Evolutionary conservation across 805 yeast species (phyloP), one percentile per base, ranked within the genome.

Genomic region (Starmerella floris): DNA sequence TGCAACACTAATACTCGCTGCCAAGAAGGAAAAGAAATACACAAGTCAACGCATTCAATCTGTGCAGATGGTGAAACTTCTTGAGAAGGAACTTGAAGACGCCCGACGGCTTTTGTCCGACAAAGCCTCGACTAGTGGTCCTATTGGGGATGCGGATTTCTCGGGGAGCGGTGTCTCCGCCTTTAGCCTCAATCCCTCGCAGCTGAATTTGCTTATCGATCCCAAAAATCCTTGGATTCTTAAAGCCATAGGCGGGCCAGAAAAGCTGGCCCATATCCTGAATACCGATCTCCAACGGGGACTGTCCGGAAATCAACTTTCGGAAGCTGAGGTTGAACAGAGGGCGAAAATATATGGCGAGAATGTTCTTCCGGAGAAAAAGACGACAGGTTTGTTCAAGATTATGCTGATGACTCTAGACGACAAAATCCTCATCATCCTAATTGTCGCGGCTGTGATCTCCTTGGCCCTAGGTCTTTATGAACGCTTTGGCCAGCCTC

Each of bases 401-500:
- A 67, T 91, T 32, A 77, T 91, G 51, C 75, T 72, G 66, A 83
- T 81, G 53, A 95, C 96, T 3, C 64, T 91, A 64, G 77, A 87
- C 45, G 99, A 91, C 61, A 83, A 85, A 61, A 93, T 91, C 19
- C 69, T 93, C 60, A 78, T 91, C 42, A 65, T 93, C 51, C 69
- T 91, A 53, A 67, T 83, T 2, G 69, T 82, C 2, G 96, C 96
- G 0, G 98, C 98, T 2, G 64, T 84, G 2, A 74, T 91, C 3
- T 85, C 97, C 0, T 69, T 91, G 39, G 88, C 94, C 0, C 64
- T 91, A 39, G 99, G 98, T 0, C 67, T 91, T 6, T 91, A 91
- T 59, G 94, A 91, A 62, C 77, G 94, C 2, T 80, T 85, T 64
- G 95, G 93, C 33, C 82, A 81, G 51, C 85, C 79, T 0, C 68